Evolutionary conservation across 371 early-diverging fungal species (phyloP), one percentile per base, ranked within the genome.

Genomic region (Saksenaea oblongispora): DNA sequence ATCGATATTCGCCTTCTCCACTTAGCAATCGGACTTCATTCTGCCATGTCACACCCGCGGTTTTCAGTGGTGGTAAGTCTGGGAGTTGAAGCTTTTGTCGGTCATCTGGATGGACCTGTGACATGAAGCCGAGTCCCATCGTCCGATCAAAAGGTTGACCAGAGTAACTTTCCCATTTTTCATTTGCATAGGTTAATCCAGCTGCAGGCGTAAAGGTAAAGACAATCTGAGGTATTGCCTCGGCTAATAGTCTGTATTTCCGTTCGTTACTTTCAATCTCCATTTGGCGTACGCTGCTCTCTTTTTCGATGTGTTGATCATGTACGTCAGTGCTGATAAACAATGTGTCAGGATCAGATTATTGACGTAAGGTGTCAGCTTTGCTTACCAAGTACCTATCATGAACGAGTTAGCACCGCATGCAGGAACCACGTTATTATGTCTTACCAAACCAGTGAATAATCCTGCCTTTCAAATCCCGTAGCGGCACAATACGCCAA

Each of bases 191-290:
- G 0, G 84, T 85, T 26, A 88, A 60, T 1, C 88, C 88, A 22
- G 70, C 70, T n/a, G 80, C 77, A 17, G 86, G 86, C 0, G 84
- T 72, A n/a, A 86, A 83, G 0, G 87, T 86, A 57, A 88, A 88
- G 1, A 88, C 88, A 44, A 88, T 84, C 56, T 88, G 88, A 3
- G 88, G 88, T 39, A 88, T 88, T 1, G 88, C 87, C 55, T 88
- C 88, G 3, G 88, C 88, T 10, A 88, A 63, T 15, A 86, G 59
- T 27, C 88, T 71, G 56, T 88, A 88, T 70, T 88, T 88, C 61
- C 85, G 71, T 71, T 88, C 88, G 59, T 82, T 88, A 65, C 80
- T 76, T 60, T 85, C 84, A 53, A 83, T 78, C 53, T 88, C 87
- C 54, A 81, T 71, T 58, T 86, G 88, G 1, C 86, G 80, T 34